Base-by-base conservation (phyloP, 345 rosid genomes). In the Pugionium cornutum region DNA sequence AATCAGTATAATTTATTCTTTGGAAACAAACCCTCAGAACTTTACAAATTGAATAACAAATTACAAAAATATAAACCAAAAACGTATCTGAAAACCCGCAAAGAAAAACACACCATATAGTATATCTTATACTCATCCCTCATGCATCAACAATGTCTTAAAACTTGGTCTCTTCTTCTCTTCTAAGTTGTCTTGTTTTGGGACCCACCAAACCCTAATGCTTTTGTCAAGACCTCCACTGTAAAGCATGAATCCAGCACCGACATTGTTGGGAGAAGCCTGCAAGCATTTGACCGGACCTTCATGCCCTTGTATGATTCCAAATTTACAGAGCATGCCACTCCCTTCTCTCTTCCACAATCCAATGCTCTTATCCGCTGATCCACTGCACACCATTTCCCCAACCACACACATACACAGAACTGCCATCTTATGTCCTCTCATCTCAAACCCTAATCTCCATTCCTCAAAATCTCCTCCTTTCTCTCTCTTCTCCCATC, bases 241-340 rank as follows among this genome's bases (percentile, higher is more conserved):
- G 53, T 95, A 95, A 69, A 95, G 84, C 81, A 87, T 75, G 83
- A 94, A 91, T 33, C 91, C 86, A 58, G 70, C 75, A 42, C 85
- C 96, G 25, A 79, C 81, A 31, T 75, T 68, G 4, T 75, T 66
- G 1, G 81, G 74, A 29, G 86, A 89, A 8, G 84, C 96, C 28
- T 94, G 97, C 79, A 94, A 68, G 58, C 99, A 94, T 78, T 88
- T 94, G 7, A 94, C 92, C 0, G 99, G 97, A 29, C 92, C 99
- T 39, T 76, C 81, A 66, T 94, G 99, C 0, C 99, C 99, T 34
- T 48, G 78, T 8, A 94, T 81, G 52, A 74, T 72, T 30, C 92
- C 86, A 3, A 88, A 59, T 53, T 80, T 86, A 52, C 68, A 49
- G 1, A 90, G 79, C 53, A 69, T 71, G 2, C 83, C 86, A 75